A percentile compares a stretch with the other conserved stretches of the same genome.
These are phyloP conservation scores for Xylariaceae sp. DNA, from an alignment of 2,329 filamentous ascomycete genomes.

Conservation along the genomic window DNA sequence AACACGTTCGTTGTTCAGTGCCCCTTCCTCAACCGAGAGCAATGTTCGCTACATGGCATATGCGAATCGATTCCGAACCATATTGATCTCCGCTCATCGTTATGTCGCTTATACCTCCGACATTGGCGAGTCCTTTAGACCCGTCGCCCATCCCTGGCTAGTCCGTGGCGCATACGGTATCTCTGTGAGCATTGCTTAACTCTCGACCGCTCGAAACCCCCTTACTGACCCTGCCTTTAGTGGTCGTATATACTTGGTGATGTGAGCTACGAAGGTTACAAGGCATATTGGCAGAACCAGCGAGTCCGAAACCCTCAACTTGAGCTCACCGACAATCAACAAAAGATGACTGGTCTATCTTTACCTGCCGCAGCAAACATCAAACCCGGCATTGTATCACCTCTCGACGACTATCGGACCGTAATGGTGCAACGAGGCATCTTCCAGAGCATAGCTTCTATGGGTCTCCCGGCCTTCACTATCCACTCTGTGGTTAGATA, in stretches of 20 bases:
- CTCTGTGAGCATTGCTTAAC: no score
- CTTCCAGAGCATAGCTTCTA: constrained; percentile 86
- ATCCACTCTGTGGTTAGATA: constrained; percentile 93
- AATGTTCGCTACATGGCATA: constrained; percentile 91
- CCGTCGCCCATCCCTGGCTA: constrained; percentile 79
- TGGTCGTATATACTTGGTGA: constrained; percentile 93
- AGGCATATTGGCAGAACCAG: constrained; percentile 86
- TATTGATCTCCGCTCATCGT: constrained; percentile 84
- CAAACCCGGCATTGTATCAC: constrained; percentile 48
- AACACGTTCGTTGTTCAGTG: constrained; percentile 42
- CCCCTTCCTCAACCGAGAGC: constrained; percentile 76
- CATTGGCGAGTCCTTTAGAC: constrained; percentile 93
- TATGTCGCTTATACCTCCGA: constrained; percentile 97
- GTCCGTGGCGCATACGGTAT: constrained; percentile 83
- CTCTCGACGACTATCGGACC: constrained; percentile 83
- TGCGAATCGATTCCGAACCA: constrained; percentile 76
- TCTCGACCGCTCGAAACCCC: no score
- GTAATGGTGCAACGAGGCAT: constrained; percentile 88
- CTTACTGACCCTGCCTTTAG: no score
- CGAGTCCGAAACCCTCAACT: constrained; percentile 65
- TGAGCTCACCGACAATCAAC: constrained; percentile 47
- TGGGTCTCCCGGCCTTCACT: constrained; percentile 90
- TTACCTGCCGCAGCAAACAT: constrained; percentile 28
- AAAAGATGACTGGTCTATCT: constrained; percentile 45
- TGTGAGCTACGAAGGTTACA: constrained; percentile 90